phyloP scores from a whole-genome alignment of 352 stramenopile genomes.

The Halophytophthora polymorphica region DNA sequence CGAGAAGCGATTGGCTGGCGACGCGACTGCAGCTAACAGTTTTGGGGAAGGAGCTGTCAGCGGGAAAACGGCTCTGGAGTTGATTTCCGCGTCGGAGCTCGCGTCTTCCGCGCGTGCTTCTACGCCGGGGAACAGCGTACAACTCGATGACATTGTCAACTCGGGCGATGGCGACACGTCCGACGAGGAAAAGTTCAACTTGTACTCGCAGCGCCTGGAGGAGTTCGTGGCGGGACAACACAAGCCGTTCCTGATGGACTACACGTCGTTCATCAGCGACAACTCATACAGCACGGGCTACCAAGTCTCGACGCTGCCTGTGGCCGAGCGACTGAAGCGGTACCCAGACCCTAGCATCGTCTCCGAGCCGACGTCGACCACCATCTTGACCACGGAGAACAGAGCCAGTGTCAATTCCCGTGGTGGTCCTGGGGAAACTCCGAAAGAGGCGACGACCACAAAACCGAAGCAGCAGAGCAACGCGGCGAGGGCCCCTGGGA shows the following conservation, averaged over 20 bases:
- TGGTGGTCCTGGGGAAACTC: neutral
- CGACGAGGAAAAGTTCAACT: conserved; percentile 37
- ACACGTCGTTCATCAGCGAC: conserved; percentile 61
- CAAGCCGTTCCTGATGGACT: conserved; percentile 79
- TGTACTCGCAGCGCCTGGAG: conserved; percentile 60
- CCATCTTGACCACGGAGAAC: conserved; percentile 1
- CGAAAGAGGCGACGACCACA: conserved; percentile 12
- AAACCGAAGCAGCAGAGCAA: conserved; percentile 24
- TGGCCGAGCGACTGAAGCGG: conserved; percentile 58
- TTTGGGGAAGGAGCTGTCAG: neutral
- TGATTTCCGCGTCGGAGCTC: conserved; percentile 33
- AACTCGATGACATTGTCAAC: conserved; percentile 21
- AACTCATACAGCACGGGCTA: conserved; percentile 83
- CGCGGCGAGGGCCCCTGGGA: conserved; percentile 2
- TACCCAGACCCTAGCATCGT: conserved; percentile 38
- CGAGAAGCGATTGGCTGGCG: conserved; percentile 10
- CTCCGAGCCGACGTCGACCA: conserved; percentile 26
- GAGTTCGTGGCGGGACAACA: conserved; percentile 68
- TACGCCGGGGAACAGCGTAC: conserved; percentile 5
- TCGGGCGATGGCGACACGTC: conserved; percentile 23
- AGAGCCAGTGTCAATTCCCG: neutral
- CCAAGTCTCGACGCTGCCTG: conserved; percentile 58
- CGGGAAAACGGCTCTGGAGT: conserved; percentile 22
- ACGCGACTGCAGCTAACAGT: conserved; percentile 5
- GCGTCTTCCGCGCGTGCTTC: conserved; percentile 16